These are phyloP conservation scores for Ostreobium quekettii DNA, from an alignment of 139 green algal species.

Conservation along the genomic window DNA sequence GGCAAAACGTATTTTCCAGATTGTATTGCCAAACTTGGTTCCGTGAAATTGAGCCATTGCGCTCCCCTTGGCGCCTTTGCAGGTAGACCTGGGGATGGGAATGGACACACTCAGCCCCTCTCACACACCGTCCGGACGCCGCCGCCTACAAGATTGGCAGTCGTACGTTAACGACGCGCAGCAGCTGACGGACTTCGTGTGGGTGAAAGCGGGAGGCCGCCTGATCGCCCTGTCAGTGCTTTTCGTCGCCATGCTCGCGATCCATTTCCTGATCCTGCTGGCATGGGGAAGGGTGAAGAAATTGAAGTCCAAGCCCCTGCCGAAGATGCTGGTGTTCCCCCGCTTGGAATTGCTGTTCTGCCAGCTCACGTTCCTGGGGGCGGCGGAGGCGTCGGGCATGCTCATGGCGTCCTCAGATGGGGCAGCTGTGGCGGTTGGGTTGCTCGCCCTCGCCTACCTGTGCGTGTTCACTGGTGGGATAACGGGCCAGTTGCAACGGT, in stretches of 20 bases:
- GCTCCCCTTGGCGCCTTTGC: no score
- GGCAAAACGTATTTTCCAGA: no score
- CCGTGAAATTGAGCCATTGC: no score
- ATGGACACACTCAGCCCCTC: background rate
- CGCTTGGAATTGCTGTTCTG: background rate
- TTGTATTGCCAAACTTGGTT: no score
- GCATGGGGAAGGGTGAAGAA: background rate
- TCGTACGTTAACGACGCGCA: background rate
- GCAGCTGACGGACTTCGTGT: background rate
- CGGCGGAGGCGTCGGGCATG: background rate
- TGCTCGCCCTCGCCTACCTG: background rate
- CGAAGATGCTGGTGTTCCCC: background rate
- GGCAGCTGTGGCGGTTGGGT: background rate
- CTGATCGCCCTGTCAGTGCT: background rate
- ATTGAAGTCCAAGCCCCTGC: background rate
- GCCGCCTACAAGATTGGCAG: background rate
- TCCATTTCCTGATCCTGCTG: background rate
- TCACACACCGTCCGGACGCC: background rate
- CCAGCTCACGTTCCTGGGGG: background rate
- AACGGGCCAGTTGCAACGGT: no score
- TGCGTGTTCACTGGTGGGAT: background rate
- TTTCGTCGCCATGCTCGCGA: background rate
- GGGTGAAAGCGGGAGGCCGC: background rate
- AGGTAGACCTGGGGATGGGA: background rate
- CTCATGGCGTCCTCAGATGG: background rate